Evolutionary conservation across 345 rosid species (phyloP).

Genomic region (Populus pruinosa): DNA sequence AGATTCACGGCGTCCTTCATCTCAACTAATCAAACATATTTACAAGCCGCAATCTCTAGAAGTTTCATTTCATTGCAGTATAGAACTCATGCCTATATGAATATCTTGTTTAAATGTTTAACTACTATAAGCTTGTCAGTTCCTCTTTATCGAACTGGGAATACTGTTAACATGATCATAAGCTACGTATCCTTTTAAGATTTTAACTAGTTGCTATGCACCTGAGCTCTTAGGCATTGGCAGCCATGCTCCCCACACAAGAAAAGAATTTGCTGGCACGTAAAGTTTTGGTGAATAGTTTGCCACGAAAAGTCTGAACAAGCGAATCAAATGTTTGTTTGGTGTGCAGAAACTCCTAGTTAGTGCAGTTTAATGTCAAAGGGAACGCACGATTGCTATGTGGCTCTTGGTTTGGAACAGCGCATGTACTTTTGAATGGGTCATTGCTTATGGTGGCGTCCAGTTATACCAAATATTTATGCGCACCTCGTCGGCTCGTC

Average conservation of each 20-base stretch:
- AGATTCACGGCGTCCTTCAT: constrained; percentile 8
- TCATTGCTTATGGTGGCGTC: too few relatives aligned
- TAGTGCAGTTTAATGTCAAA: background rate
- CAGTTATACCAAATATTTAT: too few relatives aligned
- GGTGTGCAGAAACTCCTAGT: background rate
- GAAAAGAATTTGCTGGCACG: background rate
- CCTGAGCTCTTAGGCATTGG: constrained; percentile 1
- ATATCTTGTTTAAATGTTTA: background rate
- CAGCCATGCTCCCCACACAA: constrained; percentile 16
- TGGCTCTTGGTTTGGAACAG: too few relatives aligned
- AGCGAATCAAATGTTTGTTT: constrained; percentile 6
- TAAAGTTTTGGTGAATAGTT: constrained; percentile 22
- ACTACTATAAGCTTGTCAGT: background rate
- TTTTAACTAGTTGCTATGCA: background rate
- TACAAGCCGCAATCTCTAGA: background rate
- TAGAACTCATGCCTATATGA: background rate
- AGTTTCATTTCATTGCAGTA: background rate
- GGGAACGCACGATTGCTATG: background rate
- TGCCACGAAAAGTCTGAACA: constrained; percentile 17
- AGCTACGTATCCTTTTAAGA: background rate
- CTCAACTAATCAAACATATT: too few relatives aligned
- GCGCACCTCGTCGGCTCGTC: too few relatives aligned
- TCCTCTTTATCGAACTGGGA: background rate
- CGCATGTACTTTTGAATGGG: too few relatives aligned
- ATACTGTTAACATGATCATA: background rate